Percentiles rank a stretch among this genome's conserved stretches.
Evolutionary conservation across 2,329 filamentous ascomycete genomes (phyloP).

Genomic region (Claviceps pazoutovae): DNA sequence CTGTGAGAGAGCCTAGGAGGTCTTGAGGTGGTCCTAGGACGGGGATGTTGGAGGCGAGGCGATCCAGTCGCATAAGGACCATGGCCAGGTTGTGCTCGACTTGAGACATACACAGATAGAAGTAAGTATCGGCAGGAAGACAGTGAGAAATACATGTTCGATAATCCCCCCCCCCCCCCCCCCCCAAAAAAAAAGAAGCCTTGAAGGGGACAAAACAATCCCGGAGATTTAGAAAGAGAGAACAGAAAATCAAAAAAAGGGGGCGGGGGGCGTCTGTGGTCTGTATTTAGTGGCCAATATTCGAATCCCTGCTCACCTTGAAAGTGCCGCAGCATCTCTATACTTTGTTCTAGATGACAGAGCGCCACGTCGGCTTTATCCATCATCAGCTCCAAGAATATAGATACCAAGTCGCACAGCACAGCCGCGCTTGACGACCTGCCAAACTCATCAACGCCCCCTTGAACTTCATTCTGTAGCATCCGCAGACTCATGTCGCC

Average conservation of each 20-base stretch:
- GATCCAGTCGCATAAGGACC: background rate
- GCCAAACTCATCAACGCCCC: background rate
- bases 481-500: background rate
- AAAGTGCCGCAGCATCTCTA: background rate
- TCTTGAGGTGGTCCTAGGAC: background rate
- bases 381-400: constrained; percentile 10
- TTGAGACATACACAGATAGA: background rate
- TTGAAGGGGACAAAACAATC: background rate
- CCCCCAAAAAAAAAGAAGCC: background rate
- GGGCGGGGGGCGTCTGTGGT: background rate
- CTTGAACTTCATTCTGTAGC: too few relatives aligned
- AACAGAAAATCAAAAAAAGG: background rate
- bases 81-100: background rate
- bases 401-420: constrained; percentile 5
- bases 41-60: background rate
- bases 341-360: constrained; percentile 5
- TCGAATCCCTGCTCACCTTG: background rate
- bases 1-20: background rate
- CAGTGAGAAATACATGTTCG: too few relatives aligned
- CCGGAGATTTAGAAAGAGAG: background rate
- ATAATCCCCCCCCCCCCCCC: too few relatives aligned
- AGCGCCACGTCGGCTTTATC: constrained; percentile 3
- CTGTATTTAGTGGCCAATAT: background rate
- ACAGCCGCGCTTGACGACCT: constrained; percentile 4
- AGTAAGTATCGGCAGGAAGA: too few relatives aligned